phyloP scores from a whole-genome alignment of 2,329 filamentous ascomycete species.

The Pleoardoris graminearum region DNA sequence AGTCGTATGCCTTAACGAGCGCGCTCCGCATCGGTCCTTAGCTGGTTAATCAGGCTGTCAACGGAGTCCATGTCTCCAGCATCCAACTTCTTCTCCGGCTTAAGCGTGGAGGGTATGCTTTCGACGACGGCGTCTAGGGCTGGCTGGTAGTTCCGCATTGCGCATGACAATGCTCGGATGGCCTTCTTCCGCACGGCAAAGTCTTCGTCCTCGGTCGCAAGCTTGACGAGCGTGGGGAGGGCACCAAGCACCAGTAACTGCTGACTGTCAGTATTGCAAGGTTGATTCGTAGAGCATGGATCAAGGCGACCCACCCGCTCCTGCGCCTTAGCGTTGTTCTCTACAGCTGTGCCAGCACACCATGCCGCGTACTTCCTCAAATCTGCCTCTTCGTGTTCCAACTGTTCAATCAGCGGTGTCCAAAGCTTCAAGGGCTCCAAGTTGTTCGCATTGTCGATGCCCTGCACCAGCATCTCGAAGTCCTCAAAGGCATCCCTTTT shows the following conservation, averaged over 20 bases:
- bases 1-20: neutral
- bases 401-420: constrained; percentile 73
- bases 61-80: constrained; percentile 86
- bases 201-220: constrained; percentile 64
- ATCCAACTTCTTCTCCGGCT: constrained; percentile 66
- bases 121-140: constrained; percentile 68
- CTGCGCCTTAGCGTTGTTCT: constrained; percentile 90
- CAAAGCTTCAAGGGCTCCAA: constrained; percentile 78
- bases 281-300: neutral
- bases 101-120: constrained; percentile 64
- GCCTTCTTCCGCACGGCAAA: constrained; percentile 79
- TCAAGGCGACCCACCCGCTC: constrained; percentile 59
- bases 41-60: constrained; percentile 70
- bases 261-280: constrained; percentile 17
- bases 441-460: constrained; percentile 94
- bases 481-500: constrained; percentile 29
- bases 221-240: constrained; percentile 67
- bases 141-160: constrained; percentile 86
- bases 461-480: constrained; percentile 32
- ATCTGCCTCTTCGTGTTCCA: constrained; percentile 70
- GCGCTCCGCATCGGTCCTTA: constrained; percentile 47
- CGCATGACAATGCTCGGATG: constrained; percentile 83
- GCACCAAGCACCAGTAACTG: constrained; percentile 64
- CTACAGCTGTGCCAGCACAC: constrained; percentile 91
- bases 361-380: constrained; percentile 86